These are phyloP conservation scores for Leonotis leonurus DNA, from an alignment of 257 asterid species.

Conservation along the genomic window DNA sequence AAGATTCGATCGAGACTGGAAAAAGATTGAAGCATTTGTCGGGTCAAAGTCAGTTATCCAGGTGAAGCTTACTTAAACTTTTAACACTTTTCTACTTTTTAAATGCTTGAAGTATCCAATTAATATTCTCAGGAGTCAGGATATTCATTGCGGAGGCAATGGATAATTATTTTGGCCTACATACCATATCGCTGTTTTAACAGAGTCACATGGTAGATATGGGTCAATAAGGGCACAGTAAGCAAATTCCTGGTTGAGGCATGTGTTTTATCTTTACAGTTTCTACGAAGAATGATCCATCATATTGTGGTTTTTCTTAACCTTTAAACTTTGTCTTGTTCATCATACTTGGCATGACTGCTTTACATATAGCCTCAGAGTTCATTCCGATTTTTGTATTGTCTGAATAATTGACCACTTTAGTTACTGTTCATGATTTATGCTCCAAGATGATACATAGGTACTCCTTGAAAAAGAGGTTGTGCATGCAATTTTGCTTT, in stretches of 20 bases:
- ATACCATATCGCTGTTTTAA: background rate
- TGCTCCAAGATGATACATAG: background rate
- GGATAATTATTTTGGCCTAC: background rate
- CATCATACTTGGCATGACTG: background rate
- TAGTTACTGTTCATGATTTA: background rate
- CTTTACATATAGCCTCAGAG: background rate
- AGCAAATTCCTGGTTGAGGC: conserved; percentile 14
- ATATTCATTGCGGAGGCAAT: background rate
- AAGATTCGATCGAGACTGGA: conserved; percentile 96
- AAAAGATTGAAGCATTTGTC: conserved; percentile 84
- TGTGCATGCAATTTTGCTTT: background rate
- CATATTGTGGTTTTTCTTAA: background rate
- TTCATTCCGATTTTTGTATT: background rate
- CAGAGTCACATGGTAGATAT: conserved; percentile 15
- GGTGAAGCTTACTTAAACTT: conserved; percentile 30
- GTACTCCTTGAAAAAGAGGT: background rate
- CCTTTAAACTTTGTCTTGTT: background rate
- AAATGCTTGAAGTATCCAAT: background rate
- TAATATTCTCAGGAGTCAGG: background rate
- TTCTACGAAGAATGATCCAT: background rate
- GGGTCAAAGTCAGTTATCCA: conserved; percentile 93
- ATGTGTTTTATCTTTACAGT: conserved; percentile 14
- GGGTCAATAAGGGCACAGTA: conserved; percentile 14
- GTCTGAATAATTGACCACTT: background rate
- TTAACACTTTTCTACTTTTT: background rate